These are phyloP conservation scores for Golubevia sp. DNA, from an alignment of 1,284 basidiomycete species.

Conservation along the genomic window DNA sequence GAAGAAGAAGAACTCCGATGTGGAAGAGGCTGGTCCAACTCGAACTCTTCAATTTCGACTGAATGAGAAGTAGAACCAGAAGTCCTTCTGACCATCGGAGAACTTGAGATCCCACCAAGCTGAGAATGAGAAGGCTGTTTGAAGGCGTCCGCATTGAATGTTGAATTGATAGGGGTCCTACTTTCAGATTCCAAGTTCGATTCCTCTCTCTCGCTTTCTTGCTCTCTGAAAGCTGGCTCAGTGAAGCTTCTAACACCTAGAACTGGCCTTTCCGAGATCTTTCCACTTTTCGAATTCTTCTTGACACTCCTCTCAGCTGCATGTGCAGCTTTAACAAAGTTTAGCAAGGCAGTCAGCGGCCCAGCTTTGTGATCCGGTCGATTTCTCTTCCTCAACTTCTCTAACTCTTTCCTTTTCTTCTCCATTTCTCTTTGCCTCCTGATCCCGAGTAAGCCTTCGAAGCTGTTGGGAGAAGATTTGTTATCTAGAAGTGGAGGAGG, in stretches of 20 bases:
- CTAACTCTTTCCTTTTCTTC: conserved; percentile 31
- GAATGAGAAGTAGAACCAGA: too few relatives aligned
- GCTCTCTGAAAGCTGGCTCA: conserved; percentile 7
- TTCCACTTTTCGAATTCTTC: neutral
- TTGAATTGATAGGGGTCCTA: too few relatives aligned
- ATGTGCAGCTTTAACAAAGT: conserved; percentile 56
- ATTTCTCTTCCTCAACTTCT: conserved; percentile 40
- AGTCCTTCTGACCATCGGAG: conserved; percentile 1
- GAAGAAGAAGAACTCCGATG: conserved; percentile 5
- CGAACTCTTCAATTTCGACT: conserved; percentile 17
- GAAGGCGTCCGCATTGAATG: too few relatives aligned
- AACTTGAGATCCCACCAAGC: too few relatives aligned
- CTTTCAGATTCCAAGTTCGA: too few relatives aligned
- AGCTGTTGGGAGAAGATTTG: conserved; percentile 35
- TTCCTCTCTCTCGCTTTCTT: conserved; percentile 9
- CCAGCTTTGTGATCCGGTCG: conserved; percentile 51
- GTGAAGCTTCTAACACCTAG: conserved; percentile 6
- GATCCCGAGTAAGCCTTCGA: conserved; percentile 48
- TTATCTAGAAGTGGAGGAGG: conserved; percentile 51
- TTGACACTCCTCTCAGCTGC: conserved; percentile 33
- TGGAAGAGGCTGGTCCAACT: too few relatives aligned
- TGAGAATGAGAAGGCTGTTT: too few relatives aligned
- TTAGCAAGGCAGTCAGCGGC: conserved; percentile 41
- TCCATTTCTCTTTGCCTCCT: conserved; percentile 47
- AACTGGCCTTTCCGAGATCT: neutral